Conservation (phyloP, 805 yeast species). For the Kodamaea kakaduensis region DNA sequence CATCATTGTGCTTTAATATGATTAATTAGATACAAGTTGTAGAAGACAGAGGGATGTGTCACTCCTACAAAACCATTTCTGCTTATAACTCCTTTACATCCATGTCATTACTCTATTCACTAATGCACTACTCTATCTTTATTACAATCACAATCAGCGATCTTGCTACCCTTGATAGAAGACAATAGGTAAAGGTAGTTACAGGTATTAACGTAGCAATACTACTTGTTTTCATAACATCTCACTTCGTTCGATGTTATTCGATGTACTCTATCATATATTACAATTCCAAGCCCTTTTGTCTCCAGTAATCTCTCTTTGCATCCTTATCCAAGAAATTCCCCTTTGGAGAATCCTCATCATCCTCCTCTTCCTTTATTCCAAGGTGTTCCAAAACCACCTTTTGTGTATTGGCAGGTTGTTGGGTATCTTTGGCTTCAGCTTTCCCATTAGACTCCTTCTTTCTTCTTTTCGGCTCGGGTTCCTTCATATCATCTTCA, state of each 20-base stretch:
- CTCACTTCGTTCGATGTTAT: too few species aligned
- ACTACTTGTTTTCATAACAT: background rate
- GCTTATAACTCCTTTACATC: too few species aligned
- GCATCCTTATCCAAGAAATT: conserved; percentile 28
- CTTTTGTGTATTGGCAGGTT: background rate
- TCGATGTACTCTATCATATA: background rate
- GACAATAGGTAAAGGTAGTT: too few species aligned
- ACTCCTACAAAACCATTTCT: too few species aligned
- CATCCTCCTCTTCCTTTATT: conserved; percentile 1
- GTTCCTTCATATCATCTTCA: conserved; percentile 20
- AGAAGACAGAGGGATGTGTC: too few species aligned
- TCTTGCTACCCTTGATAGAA: too few species aligned
- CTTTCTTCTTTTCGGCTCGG: conserved; percentile 1
- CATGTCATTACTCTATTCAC: too few species aligned
- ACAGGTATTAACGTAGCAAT: too few species aligned
- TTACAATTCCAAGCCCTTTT: conserved; percentile 37
- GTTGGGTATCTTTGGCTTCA: background rate
- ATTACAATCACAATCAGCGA: too few species aligned
- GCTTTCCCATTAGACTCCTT: conserved; percentile 3
- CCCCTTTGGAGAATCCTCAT: conserved; percentile 1
- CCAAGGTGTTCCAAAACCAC: conserved; percentile 2
- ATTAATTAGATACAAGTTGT: too few species aligned
- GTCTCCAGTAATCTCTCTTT: conserved; percentile 39
- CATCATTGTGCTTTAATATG: too few species aligned
- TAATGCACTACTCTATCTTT: too few species aligned